Conservation (phyloP, 2,329 filamentous ascomycete genomes). For the Paraconiothyrium brasiliense region DNA sequence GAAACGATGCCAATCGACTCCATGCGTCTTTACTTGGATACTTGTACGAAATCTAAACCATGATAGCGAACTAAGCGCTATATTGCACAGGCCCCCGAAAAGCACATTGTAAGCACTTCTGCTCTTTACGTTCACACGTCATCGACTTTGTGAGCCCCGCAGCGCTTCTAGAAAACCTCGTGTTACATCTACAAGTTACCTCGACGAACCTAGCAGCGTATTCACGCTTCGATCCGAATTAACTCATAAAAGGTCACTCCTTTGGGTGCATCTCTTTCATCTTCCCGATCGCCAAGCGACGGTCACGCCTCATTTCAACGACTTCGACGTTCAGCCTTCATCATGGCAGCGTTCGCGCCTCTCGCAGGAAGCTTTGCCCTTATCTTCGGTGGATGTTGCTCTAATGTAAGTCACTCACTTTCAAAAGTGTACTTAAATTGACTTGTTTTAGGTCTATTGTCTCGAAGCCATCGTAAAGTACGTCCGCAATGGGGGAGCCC, state of each 20-base stretch:
- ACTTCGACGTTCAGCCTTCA: background rate
- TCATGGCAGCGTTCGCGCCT: constrained; percentile 47
- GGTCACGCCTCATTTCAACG: background rate
- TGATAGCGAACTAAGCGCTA: constrained; percentile 3
- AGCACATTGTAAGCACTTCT: background rate
- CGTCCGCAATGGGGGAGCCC: constrained; percentile 49
- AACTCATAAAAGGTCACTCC: background rate
- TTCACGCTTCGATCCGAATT: background rate
- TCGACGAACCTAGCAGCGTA: background rate
- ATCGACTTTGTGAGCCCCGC: constrained; percentile 7
- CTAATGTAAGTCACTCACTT: constrained; percentile 71
- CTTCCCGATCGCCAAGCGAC: background rate
- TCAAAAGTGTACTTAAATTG: constrained; percentile 14
- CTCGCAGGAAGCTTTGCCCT: constrained; percentile 73
- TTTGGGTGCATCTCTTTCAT: background rate
- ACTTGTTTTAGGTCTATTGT: constrained; percentile 78
- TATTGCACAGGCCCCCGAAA: background rate
- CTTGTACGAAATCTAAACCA: constrained; percentile 4
- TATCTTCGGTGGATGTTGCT: constrained; percentile 96
- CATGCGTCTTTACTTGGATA: constrained; percentile 5
- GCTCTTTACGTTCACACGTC: background rate
- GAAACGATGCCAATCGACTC: constrained; percentile 6
- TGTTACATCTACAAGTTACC: background rate
- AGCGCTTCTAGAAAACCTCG: background rate
- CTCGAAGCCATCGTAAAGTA: constrained; percentile 95